Evolutionary conservation across 2,329 filamentous ascomycete species (phyloP).

Genomic region (Xylariaceae sp.): DNA sequence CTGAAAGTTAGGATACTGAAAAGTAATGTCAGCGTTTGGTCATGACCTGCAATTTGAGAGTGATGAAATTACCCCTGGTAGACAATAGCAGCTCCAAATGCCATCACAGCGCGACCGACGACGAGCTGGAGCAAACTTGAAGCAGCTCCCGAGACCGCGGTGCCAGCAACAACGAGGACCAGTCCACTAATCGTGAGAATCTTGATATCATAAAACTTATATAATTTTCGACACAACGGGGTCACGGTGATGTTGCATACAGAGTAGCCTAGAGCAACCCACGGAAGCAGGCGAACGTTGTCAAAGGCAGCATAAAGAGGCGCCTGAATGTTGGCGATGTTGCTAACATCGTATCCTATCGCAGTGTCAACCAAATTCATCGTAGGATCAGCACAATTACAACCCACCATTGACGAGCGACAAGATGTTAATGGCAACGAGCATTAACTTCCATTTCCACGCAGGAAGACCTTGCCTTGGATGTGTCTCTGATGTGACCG

Average conservation of each 20-base stretch:
- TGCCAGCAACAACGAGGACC: slow-evolving; percentile 35
- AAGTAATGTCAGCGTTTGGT: slow-evolving; percentile 2
- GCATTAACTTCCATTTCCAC: slow-evolving; percentile 33
- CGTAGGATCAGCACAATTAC: background rate
- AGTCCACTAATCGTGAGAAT: slow-evolving; percentile 37
- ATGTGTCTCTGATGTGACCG: slow-evolving; percentile 17
- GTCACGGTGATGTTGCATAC: slow-evolving; percentile 45
- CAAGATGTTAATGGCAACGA: slow-evolving; percentile 32
- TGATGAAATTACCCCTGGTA: slow-evolving; percentile 42
- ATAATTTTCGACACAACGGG: slow-evolving; percentile 45
- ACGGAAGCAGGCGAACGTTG: slow-evolving; percentile 47
- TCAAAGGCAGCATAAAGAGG: slow-evolving; percentile 61
- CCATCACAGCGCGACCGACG: slow-evolving; percentile 45
- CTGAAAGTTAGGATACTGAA: slow-evolving; percentile 30
- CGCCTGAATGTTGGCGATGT: slow-evolving; percentile 61
- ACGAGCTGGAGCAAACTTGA: slow-evolving; percentile 42
- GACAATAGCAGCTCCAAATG: slow-evolving; percentile 41
- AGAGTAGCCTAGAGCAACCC: slow-evolving; percentile 48
- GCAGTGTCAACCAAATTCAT: slow-evolving; percentile 5
- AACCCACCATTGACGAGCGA: slow-evolving; percentile 36
- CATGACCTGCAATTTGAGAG: background rate
- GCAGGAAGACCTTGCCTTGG: slow-evolving; percentile 26
- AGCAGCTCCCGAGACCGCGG: slow-evolving; percentile 40
- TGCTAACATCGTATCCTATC: slow-evolving; percentile 51
- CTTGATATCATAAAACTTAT: slow-evolving; percentile 43